These are phyloP conservation scores for Pyrrhoderma lamaoense DNA, from an alignment of 1,284 basidiomycete genomes.

Conservation along the genomic window DNA sequence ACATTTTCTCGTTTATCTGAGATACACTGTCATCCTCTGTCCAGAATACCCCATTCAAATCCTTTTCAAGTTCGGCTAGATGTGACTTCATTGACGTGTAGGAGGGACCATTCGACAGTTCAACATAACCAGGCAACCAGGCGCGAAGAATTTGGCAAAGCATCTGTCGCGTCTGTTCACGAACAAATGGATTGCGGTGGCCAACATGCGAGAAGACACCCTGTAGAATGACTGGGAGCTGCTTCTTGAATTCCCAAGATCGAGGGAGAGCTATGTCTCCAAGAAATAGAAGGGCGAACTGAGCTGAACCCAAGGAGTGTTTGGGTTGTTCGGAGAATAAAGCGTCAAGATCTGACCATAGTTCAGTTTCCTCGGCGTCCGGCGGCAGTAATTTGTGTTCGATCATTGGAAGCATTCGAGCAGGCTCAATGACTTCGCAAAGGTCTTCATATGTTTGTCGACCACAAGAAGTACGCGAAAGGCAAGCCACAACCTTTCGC, in stretches of 20 bases:
- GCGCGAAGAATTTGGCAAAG: conserved; percentile 76
- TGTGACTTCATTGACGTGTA: conserved; percentile 42
- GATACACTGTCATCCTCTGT: conserved; percentile 55
- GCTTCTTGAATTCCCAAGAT: conserved; percentile 64
- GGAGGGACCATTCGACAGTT: conserved; percentile 48
- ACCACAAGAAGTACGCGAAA: conserved; percentile 75
- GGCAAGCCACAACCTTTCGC: conserved; percentile 76
- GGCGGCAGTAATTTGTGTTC: conserved; percentile 67
- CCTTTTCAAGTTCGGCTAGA: conserved; percentile 52
- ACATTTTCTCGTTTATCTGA: conserved; percentile 60
- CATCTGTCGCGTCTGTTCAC: conserved; percentile 63
- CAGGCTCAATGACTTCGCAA: conserved; percentile 78
- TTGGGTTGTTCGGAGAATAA: conserved; percentile 68
- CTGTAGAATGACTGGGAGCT: conserved; percentile 74
- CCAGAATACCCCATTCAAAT: conserved; percentile 61
- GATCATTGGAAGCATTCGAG: conserved; percentile 70
- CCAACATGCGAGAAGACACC: conserved; percentile 81
- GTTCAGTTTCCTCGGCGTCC: conserved; percentile 59
- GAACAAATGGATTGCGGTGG: conserved; percentile 64
- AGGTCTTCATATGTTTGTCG: conserved; percentile 76
- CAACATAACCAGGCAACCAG: conserved; percentile 69
- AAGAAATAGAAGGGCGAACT: conserved; percentile 83
- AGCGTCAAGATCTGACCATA: conserved; percentile 68
- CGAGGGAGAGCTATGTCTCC: conserved; percentile 78
- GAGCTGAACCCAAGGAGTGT: conserved; percentile 67